Base-by-base conservation (phyloP, 805 yeast species). In the Myxozyma vanderwaltii region DNA sequence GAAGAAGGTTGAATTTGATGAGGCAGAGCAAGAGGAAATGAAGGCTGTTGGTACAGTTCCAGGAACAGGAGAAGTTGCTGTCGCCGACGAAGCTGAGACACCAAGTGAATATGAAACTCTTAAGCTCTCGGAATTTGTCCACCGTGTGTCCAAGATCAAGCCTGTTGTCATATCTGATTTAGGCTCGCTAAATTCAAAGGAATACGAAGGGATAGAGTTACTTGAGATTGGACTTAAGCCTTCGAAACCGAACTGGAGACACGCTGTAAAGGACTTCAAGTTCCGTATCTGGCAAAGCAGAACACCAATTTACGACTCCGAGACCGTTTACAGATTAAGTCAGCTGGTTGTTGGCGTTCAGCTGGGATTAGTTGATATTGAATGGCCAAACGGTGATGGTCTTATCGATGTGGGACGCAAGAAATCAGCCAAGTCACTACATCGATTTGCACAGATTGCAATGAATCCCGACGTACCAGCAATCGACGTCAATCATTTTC, bases 281-380 rank as follows among this genome's bases (percentile, higher is more conserved):
- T 31, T 49, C 24, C 43, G 35, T 10, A 19, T 40, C 12, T 61
- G 64, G 64, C 58, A 58, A 39, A 46, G 31, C 35, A 17, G 23
- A 31, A 36, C 45, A 17, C 45, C 50, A 17, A 59, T 57, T 6
- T 40, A 53, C 40, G 50, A 54, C 21, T 12, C 10, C 12, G 41
- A 43, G 21, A 35, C 27, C 33, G 47, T 61, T 17, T 19, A 36
- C n/a, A 26, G 45, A 35, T 44, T 57, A 21, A 59, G 56, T 8
- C 49, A 52, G 36, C 46, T 57, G 7, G 58, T 54, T 4, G 56
- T 58, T 24, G 64, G 58, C 27, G 54, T 48, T 8, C 45, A 58
- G 10, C 36, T 48, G 6, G 63, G 63, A n/a, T 19, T 47, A 26
- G 45, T 56, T 8, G n/a, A 39, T 23, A 49, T 60, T 17, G 41